Evolutionary conservation across 2,329 filamentous ascomycete species (phyloP), one percentile per base, ranked within the genome.

Genomic region (Lachnellula cervina): DNA sequence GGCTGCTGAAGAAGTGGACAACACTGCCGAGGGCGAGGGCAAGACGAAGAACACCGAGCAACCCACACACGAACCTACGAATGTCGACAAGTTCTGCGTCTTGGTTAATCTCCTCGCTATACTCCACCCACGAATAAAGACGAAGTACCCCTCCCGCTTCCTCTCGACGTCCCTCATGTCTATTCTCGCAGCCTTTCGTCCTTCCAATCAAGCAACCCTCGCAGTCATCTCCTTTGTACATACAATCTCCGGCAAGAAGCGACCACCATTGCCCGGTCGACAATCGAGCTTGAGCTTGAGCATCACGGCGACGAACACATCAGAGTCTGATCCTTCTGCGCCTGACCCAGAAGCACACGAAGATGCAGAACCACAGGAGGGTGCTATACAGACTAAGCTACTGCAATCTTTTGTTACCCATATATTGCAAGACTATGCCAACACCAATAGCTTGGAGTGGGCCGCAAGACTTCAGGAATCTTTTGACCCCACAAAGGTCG

Each of bases 331-430:
- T 35, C 53, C 60, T n/a, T 81, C 79, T 49, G 82, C 80, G 6
- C 82, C 82, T 2, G 84, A 86, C 64, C 83, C 83, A 0, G 83
- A 86, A 69, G 81, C 80, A 2, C 75, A 68, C 14, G 42, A 44
- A 52, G 67, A 69, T 42, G 79, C 83, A 70, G 76, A 78, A 46
- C 77, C 77, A 5, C 76, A 77, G 37, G 88, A 92, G 68, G 74
- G 74, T 2, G 79, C 77, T 8, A 74, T 91, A 58, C 82, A 87
- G 65, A 76, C 76, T 37, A 82, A 80, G 55, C 74, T 93, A 16
- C 72, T 93, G 23, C 86, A 90, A 66, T 84, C 86, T 1, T 92
- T 94, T 69, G 77, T 90, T n/a, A 90, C 87, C 0, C 88, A 89
- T 67, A 74, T 92, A 17, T 72, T 92, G 11, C 88, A 92, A 68